Conservation (phyloP, 768 basidiomycete species). For the Termitomyces sp. region DNA sequence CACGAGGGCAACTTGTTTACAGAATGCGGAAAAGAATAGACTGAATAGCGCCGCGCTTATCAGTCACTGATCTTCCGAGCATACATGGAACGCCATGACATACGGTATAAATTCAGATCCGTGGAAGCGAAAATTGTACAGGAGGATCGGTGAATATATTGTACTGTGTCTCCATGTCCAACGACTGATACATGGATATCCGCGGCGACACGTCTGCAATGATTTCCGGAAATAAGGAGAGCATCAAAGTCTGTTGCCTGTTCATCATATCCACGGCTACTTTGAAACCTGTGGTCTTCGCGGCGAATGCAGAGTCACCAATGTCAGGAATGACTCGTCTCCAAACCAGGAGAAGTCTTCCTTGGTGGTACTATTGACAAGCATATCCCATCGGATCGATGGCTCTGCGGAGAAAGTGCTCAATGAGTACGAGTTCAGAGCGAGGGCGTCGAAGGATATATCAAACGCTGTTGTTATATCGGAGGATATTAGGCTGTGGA, state of each 20-base stretch:
- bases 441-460: conserved; percentile 24
- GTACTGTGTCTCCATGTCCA: not conserved
- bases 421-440: conserved; percentile 27
- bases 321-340: conserved; percentile 29
- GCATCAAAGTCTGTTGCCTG: conserved; percentile 14
- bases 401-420: conserved; percentile 34
- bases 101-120: conserved; percentile 56
- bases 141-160: not conserved
- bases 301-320: conserved; percentile 3
- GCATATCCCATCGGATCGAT: conserved; percentile 24
- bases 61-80: conserved; percentile 1
- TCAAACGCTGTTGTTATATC: conserved; percentile 24
- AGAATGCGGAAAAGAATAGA: conserved; percentile 52
- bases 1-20: conserved; percentile 49
- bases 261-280: conserved; percentile 11
- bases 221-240: conserved; percentile 6
- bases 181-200: conserved; percentile 12
- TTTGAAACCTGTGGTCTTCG: conserved; percentile 16
- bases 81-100: conserved; percentile 18
- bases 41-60: conserved; percentile 28
- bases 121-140: conserved; percentile 27
- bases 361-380: conserved; percentile 20
- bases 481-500: conserved; percentile 34
- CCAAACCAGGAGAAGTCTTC: conserved; percentile 31
- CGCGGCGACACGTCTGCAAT: conserved; percentile 9